A percentile compares a stretch with the other conserved stretches of the same genome.
Conservation (phyloP, 2,329 filamentous ascomycete genomes). For the Alternaria novae-zelandiae region DNA sequence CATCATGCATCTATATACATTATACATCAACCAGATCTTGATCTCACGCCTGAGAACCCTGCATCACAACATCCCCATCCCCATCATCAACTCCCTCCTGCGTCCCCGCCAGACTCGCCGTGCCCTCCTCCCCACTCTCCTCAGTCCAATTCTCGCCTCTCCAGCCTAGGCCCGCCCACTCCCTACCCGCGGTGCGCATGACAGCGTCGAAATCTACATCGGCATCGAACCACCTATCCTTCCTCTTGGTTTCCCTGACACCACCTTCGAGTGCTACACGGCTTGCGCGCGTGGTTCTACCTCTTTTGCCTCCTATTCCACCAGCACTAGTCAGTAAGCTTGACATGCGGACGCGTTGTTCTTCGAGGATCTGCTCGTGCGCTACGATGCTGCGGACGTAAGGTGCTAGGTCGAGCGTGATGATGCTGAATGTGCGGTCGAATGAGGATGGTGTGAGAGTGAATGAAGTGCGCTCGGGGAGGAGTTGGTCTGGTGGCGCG, state of each 20-base stretch:
- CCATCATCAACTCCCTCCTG: conserved; percentile 12
- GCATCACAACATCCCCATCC: conserved; percentile 5
- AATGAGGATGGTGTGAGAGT: conserved; percentile 74
- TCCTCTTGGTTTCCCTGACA: conserved; percentile 68
- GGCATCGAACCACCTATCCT: conserved; percentile 74
- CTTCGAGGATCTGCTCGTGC: conserved; percentile 74
- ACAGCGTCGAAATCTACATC: conserved; percentile 67
- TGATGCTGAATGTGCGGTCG: conserved; percentile 70
- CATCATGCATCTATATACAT: background rate
- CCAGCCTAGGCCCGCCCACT: conserved; percentile 49
- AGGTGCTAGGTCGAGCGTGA: conserved; percentile 81
- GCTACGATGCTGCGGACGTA: conserved; percentile 86
- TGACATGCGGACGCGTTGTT: conserved; percentile 68
- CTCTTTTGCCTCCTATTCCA: conserved; percentile 59
- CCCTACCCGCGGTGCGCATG: conserved; percentile 63
- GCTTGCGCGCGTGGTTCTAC: conserved; percentile 75
- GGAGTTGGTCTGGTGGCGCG: conserved; percentile 36
- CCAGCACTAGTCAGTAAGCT: conserved; percentile 66
- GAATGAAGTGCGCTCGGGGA: conserved; percentile 38
- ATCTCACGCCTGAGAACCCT: background rate
- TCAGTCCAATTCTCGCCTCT: conserved; percentile 6
- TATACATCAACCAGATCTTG: background rate
- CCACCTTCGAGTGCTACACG: conserved; percentile 80
- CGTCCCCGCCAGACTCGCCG: conserved; percentile 8
- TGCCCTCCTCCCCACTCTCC: background rate